Percentiles rank a stretch among this genome's conserved stretches.
Conservation (phyloP, 2,329 filamentous ascomycete genomes). For the Graphilbum fragrans region DNA sequence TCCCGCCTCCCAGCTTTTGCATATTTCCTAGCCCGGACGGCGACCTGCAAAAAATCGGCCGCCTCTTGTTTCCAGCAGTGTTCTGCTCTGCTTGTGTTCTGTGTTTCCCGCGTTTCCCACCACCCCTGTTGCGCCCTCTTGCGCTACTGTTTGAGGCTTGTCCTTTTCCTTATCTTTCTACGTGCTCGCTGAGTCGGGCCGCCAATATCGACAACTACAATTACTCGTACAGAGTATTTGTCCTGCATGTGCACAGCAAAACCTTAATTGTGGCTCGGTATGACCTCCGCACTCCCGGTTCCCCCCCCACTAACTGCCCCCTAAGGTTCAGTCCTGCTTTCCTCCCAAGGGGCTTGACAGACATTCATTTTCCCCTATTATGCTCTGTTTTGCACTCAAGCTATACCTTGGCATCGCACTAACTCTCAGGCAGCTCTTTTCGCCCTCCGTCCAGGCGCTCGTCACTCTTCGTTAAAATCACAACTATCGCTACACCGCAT, state of each 20-base stretch:
- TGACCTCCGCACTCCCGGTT: constrained; percentile 5
- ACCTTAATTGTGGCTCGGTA: constrained; percentile 8
- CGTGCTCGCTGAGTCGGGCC: no score
- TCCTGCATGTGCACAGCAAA: constrained; percentile 5
- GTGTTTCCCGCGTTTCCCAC: no score
- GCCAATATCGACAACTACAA: no score
- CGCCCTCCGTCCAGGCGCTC: no score
- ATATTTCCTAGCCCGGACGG: no score
- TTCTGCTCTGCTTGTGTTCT: no score
- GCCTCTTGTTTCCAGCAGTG: no score
- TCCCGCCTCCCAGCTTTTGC: no score
- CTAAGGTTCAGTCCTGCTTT: constrained; percentile 2
- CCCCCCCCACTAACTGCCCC: not conserved
- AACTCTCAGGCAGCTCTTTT: constrained; percentile 3
- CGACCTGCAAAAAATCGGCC: no score
- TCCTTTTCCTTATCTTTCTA: no score
- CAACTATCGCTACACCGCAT: constrained; percentile 9
- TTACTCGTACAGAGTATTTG: not conserved
- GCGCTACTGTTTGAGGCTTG: no score
- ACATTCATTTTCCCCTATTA: constrained; percentile 5
- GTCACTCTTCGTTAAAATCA: not conserved
- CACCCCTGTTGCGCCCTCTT: no score
- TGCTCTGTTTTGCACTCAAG: not conserved
- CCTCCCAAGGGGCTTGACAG: not conserved
- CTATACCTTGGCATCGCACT: constrained; percentile 6